These are phyloP conservation scores for Colletotrichum truncatum DNA, from an alignment of 2,329 filamentous ascomycete genomes.

Conservation along the genomic window DNA sequence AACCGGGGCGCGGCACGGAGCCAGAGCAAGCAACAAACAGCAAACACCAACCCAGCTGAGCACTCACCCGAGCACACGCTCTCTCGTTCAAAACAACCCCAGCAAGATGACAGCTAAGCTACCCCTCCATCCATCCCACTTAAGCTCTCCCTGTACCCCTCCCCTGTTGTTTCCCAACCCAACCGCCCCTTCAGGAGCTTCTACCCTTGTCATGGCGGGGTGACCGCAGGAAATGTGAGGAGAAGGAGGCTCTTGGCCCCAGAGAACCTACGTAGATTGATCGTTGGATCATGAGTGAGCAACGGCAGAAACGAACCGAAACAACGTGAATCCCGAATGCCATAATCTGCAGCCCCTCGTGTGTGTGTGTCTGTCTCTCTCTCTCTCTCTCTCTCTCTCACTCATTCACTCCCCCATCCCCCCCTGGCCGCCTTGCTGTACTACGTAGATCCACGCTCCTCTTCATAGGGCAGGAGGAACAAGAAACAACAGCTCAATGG, in stretches of 20 bases:
- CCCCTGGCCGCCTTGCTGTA: no score
- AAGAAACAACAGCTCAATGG: not conserved
- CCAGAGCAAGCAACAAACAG: not conserved
- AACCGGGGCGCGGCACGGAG: not conserved
- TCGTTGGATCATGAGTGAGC: not conserved
- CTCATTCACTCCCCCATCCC: no score
- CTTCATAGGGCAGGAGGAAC: no score
- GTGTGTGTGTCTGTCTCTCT: no score
- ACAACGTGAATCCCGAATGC: not conserved
- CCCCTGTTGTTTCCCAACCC: not conserved
- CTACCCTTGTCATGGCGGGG: constrained; percentile 5
- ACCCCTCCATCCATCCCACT: constrained; percentile 27
- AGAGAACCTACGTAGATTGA: not conserved
- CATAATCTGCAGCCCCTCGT: no score
- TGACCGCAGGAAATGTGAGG: not conserved
- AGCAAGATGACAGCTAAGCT: not conserved
- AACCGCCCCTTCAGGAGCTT: not conserved
- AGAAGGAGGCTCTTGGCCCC: constrained; percentile 13
- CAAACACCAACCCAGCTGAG: no score
- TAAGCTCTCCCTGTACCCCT: constrained; percentile 11
- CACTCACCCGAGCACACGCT: no score
- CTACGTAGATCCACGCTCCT: no score
- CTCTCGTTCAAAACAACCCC: no score
- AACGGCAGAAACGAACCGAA: constrained; percentile 20
- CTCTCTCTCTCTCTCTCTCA: no score